Base-by-base conservation (phyloP, 805 yeast genomes). In the Candida lessepsii region DNA sequence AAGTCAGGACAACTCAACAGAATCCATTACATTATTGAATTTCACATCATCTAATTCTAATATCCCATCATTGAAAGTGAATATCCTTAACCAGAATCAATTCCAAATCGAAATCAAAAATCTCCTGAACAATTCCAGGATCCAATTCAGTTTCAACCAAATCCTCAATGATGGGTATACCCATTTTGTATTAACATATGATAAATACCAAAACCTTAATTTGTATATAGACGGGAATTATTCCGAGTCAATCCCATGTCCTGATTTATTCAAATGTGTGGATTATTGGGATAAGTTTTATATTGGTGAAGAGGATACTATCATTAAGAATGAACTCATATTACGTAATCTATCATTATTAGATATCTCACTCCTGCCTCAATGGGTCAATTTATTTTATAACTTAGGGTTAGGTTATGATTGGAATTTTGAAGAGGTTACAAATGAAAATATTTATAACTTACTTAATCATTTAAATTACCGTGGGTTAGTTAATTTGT, bases 341-440 rank as follows among this genome's bases (percentile, higher is more conserved):
- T 24, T 69, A 1, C 56, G 60, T 26, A 76, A 67, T 43, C 48
- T 77, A 2, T 45, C 70, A 9, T 45, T 79, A 0, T 47, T 77
- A 11, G 63, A 64, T 30, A 56, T 50, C 2, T 47, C 58, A 2
- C 60, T 69, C 23, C 56, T 72, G 0, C 55, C 58, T 29, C 80
- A 76, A 41, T 81, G 86, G 86, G 60, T 78, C 1, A 53, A 63
- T 18, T 46, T 76, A 3, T 60, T 80, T 0, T 72, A 65, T 45
- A 60, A 60, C 37, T 53, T 81, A 35, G 72, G 73, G 0, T 38
- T 61, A 15, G 81, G 77, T 0, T 72, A 67, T 29, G 60, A 61
- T n/a, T 80, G 81, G 67, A 61, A 73, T 11, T 76, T 52, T 38
- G 57, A 61, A 31, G 72, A 67, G 7, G 53, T 60, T 28, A 43